Conservation (phyloP, 768 basidiomycete species). For the Boletus fagicola region DNA sequence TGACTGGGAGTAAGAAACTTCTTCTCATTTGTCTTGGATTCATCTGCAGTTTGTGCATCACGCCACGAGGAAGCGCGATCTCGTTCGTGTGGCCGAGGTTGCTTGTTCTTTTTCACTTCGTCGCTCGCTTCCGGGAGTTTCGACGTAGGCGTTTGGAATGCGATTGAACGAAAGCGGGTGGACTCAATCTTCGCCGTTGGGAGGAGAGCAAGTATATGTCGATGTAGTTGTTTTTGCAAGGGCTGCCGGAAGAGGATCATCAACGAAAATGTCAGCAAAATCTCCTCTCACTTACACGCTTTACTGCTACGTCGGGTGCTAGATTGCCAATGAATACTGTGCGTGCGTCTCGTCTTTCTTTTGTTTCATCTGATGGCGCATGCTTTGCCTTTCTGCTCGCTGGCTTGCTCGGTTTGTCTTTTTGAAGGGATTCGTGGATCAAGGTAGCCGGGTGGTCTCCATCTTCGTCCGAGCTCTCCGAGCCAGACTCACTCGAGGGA, state of each 20-base stretch:
- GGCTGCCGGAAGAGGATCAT: conserved; percentile 45
- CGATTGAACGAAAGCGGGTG: conserved; percentile 88
- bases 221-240: conserved; percentile 69
- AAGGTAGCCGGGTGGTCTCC: conserved; percentile 37
- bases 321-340: conserved; percentile 95
- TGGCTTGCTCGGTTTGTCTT: conserved; percentile 27
- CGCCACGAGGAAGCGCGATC: conserved; percentile 63
- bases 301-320: conserved; percentile 69
- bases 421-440: conserved; percentile 63
- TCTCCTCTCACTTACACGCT: conserved; percentile 52
- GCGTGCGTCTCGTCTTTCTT: conserved; percentile 68
- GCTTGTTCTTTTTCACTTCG: conserved; percentile 28
- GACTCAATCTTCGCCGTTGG: conserved; percentile 86
- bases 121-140: conserved; percentile 47
- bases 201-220: conserved; percentile 70
- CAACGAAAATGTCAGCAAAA: background rate
- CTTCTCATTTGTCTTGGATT: conserved; percentile 50
- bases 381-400: conserved; percentile 42
- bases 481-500: conserved; percentile 29
- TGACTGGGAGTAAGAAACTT: conserved; percentile 74
- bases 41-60: conserved; percentile 43
- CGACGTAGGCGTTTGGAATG: conserved; percentile 81
- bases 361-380: conserved; percentile 67
- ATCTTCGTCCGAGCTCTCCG: conserved; percentile 33
- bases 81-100: conserved; percentile 48